Evolutionary conservation across 352 stramenopile genomes (phyloP).

Genomic region (Phytophthora ohioensis): DNA sequence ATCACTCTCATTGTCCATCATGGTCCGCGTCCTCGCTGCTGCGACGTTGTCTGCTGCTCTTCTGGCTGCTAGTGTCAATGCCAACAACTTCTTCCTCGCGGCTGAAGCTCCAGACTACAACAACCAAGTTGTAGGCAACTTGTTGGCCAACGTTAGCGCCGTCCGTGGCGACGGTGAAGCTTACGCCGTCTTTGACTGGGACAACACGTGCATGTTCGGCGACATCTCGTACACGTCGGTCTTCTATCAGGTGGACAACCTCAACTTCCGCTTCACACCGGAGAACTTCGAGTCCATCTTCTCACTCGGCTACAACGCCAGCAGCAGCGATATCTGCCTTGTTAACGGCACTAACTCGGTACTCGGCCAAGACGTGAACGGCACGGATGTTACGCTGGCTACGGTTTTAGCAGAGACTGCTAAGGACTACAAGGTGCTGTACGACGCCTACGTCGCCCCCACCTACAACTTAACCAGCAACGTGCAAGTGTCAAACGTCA

Average conservation of each 20-base stretch:
- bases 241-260: constrained; percentile 64
- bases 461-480: constrained; percentile 52
- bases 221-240: constrained; percentile 76
- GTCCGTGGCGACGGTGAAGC: constrained; percentile 48
- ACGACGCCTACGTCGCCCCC: constrained; percentile 59
- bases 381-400: constrained; percentile 53
- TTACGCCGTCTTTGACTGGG: constrained; percentile 70
- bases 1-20: constrained; percentile 1
- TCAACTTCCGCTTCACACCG: constrained; percentile 60
- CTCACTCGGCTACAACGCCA: constrained; percentile 61
- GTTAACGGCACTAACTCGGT: constrained; percentile 54
- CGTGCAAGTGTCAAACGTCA: constrained; percentile 14
- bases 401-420: constrained; percentile 38
- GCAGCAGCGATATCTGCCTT: constrained; percentile 56
- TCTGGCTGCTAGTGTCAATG: constrained; percentile 15
- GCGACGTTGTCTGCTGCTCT: constrained; percentile 30
- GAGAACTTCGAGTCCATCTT: constrained; percentile 55
- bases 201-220: constrained; percentile 75
- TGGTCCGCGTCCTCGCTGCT: constrained; percentile 34
- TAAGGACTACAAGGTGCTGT: constrained; percentile 64
- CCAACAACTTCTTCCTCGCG: constrained; percentile 13
- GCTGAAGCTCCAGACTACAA: constrained; percentile 70
- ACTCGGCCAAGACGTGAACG: constrained; percentile 50
- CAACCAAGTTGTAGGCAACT: constrained; percentile 53
- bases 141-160: constrained; percentile 47